Conservation (phyloP, 352 stramenopile genomes). For the Aphanomyces euteiches region DNA sequence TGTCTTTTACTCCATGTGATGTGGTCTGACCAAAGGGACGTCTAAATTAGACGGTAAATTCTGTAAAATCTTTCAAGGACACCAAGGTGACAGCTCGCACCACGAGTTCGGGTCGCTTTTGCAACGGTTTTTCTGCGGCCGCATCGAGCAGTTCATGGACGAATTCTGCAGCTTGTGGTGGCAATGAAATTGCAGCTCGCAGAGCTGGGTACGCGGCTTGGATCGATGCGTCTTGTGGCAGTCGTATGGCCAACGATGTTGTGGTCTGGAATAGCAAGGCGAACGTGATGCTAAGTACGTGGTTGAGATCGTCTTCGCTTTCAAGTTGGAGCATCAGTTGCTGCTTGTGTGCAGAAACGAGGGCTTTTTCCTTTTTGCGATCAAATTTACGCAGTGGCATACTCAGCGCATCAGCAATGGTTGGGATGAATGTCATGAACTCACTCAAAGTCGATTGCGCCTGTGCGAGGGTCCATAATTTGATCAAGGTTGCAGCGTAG, state of each 20-base stretch:
- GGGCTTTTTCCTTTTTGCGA: conserved; percentile 69
- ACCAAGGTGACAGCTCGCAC: background rate
- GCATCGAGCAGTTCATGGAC: background rate
- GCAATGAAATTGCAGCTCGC: background rate
- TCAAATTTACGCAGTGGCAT: conserved; percentile 77
- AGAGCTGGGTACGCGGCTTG: background rate
- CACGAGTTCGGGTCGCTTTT: background rate
- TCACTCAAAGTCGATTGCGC: conserved; percentile 57
- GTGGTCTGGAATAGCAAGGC: background rate
- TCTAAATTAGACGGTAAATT: background rate
- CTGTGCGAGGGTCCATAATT: conserved; percentile 64
- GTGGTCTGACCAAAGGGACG: conserved; percentile 31
- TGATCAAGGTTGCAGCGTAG: conserved; percentile 50
- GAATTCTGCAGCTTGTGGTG: background rate
- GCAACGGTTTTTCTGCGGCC: background rate
- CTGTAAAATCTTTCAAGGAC: background rate
- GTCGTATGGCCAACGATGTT: background rate
- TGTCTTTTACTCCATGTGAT: conserved; percentile 85
- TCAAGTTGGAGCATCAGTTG: background rate
- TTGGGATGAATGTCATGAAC: conserved; percentile 55
- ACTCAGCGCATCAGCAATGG: conserved; percentile 55
- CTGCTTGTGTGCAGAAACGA: conserved; percentile 41
- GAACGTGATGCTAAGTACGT: background rate
- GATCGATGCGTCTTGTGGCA: background rate
- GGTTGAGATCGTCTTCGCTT: background rate